Base-by-base conservation (phyloP, 108 stramenopile species). In the Cylindrotheca fusiformis region DNA sequence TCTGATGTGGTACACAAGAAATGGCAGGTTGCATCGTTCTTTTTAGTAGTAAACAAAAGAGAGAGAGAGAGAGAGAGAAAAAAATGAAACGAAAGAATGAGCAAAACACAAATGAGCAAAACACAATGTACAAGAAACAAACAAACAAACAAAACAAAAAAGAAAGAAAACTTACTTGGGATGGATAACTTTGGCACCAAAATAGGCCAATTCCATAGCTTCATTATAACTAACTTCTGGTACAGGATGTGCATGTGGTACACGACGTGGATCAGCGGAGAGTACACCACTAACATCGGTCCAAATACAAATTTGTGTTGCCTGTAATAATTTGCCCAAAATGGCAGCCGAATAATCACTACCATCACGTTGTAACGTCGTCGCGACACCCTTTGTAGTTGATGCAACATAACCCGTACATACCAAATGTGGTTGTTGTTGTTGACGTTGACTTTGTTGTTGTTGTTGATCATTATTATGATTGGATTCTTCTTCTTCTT, bases 141-240 rank as follows among this genome's bases (percentile, higher is more conserved):
- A 41, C 10, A 14, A 6, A 41, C 36, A 41, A 41, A 41, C 14
- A 41, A 41, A 41, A 14, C 10, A 41, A 14, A 41, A 41, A 41
- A 14, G 14, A 10, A 14, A 41, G 36, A 41, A 41, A 14, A 41
- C 36, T 41, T 14, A 41, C 51, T 63, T 63, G 30, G 63, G 63
- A 31, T 63, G 63, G 30, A 63, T 63, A 5, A 94, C 94, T 61
- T 96, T 93, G 26, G 95, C 95, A 22, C 95, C 95, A 64, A 96
- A 96, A 65, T 93, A 96, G 14, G 93, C 93, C 48, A 96, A 67
- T 79, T 94, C 95, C 88, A 94, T 91, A 30, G 95, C 95, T 71
- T 96, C 95, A 63, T 88, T 88, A 69, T 91, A 96, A 20, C 76
- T 82, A 12, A 96, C 84, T 58, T 90, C 77, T 20, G 73, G 54